Evolutionary conservation across 306 rosid genomes (phyloP), one percentile per base, ranked within the genome.

Genomic region (Mimosa pudica): DNA sequence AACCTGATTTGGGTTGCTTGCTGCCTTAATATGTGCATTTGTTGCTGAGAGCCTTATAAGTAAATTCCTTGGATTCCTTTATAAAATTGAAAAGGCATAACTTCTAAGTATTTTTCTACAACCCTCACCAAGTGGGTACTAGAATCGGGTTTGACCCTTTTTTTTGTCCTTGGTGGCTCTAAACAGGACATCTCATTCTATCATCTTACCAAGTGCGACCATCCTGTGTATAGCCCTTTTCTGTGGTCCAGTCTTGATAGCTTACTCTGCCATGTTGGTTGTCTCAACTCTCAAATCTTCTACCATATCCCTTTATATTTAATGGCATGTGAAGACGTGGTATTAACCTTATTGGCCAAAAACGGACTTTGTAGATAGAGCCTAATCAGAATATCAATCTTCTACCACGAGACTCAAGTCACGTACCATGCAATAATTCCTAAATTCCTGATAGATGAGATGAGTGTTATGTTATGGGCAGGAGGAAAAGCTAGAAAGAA

Each of bases 1-100:
- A 73, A 24, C 71, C 36, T 75, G 78, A 57, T 67, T 42, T 46
- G 4, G 57, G 61, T 41, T 52, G 48, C 54, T 71, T 63, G 63
- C 65, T 74, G 65, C 58, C 51, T 57, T 54, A 30, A 35, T 44
- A 62, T 66, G 63, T n/a, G n/a, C n/a, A n/a, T 57, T 73, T 83
- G 35, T 41, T 17, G 48, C 71, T 12, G 10, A 2, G 16, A 6
- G 20, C 48, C 24, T 11, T 63, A 2, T 8, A 38, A 38, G 48
- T 38, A 24, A 74, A 51, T 80, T 16, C 10, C 76, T 63, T 8
- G 10, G 49, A 46, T 58, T 18, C 13, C 71, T 80, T 30, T 81
- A 42, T 46, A 1, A 32, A 2, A 20, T 71, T 47, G 49, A 61
- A 38, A 71, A 70, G 17, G 12, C 35, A 35, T 79, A 44, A 74